These are phyloP conservation scores for Podosphaera xanthii DNA, from an alignment of 2,329 filamentous ascomycete genomes.

Conservation along the genomic window DNA sequence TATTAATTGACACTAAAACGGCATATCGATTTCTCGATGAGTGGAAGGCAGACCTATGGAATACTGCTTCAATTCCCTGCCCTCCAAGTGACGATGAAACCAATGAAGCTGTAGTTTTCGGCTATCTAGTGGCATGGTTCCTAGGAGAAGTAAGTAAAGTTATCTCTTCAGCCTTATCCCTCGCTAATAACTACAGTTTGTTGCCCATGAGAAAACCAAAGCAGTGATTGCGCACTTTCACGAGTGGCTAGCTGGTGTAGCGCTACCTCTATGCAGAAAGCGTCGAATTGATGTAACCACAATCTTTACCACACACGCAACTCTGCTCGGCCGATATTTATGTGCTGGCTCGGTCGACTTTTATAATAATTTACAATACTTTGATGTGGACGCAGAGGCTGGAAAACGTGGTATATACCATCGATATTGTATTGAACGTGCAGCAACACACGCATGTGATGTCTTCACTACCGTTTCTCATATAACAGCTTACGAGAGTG, in stretches of 20 bases:
- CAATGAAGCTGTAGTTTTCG: slow-evolving; percentile 93
- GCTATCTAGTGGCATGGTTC: slow-evolving; percentile 95
- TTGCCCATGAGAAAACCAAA: slow-evolving; percentile 73
- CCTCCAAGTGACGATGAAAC: slow-evolving; percentile 83
- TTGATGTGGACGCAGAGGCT: slow-evolving; percentile 89
- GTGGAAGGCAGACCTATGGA: slow-evolving; percentile 95
- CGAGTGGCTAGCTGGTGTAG: slow-evolving; percentile 93
- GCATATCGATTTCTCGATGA: slow-evolving; percentile 81
- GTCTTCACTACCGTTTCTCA: slow-evolving; percentile 98
- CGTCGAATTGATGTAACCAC: slow-evolving; percentile 90
- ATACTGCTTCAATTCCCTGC: slow-evolving; percentile 76
- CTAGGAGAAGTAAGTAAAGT: slow-evolving; percentile 56
- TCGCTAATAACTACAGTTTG: slow-evolving; percentile 36
- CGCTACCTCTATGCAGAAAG: slow-evolving; percentile 76
- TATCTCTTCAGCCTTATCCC: background rate
- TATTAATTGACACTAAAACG: slow-evolving; percentile 86
- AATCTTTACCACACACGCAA: slow-evolving; percentile 96
- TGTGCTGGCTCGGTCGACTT: slow-evolving; percentile 96
- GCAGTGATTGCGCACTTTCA: slow-evolving; percentile 97
- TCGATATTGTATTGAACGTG: slow-evolving; percentile 91
- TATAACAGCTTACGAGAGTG: slow-evolving; percentile 94
- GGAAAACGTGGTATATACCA: slow-evolving; percentile 98
- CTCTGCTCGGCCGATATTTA: slow-evolving; percentile 80
- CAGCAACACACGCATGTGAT: slow-evolving; percentile 73
- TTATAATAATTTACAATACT: slow-evolving; percentile 95